Percentiles rank a stretch among this genome's conserved stretches.
phyloP scores from a whole-genome alignment of 495 filamentous ascomycete species.

The Aspergillus steynii region DNA sequence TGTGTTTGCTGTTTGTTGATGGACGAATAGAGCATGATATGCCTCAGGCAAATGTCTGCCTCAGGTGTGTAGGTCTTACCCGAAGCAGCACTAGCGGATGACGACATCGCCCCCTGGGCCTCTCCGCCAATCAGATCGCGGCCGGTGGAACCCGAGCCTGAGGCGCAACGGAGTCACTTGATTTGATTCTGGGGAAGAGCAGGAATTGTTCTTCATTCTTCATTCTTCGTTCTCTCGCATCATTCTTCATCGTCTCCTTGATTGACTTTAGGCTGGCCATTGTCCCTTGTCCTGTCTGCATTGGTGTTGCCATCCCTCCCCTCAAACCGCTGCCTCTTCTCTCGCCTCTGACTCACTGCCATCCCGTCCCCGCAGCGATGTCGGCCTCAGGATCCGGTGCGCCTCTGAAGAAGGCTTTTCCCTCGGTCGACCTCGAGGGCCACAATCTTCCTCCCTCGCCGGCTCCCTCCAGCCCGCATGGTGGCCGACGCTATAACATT shows the following conservation, averaged over 20 bases:
- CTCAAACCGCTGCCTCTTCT: background rate
- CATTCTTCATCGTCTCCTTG: background rate
- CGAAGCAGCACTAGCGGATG: slow-evolving; percentile 18
- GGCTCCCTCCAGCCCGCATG: slow-evolving; percentile 85
- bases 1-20: no score
- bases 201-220: background rate
- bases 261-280: background rate
- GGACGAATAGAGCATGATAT: no score
- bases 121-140: background rate
- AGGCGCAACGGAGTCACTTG: background rate
- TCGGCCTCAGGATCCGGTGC: slow-evolving; percentile 45
- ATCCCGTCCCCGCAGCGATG: slow-evolving; percentile 43
- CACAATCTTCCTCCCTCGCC: slow-evolving; percentile 93
- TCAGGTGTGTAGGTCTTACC: background rate
- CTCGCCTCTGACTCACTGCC: slow-evolving; percentile 5
- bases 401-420: slow-evolving; percentile 64
- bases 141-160: background rate
- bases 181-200: background rate
- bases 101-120: slow-evolving; percentile 18
- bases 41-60: background rate
- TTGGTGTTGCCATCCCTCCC: background rate
- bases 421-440: slow-evolving; percentile 78
- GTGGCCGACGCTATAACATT: slow-evolving; percentile 82
- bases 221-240: background rate
- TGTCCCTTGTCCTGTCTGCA: background rate